phyloP scores from a whole-genome alignment of 1,284 basidiomycete species.

The Cryptococcus jaspeensis region DNA sequence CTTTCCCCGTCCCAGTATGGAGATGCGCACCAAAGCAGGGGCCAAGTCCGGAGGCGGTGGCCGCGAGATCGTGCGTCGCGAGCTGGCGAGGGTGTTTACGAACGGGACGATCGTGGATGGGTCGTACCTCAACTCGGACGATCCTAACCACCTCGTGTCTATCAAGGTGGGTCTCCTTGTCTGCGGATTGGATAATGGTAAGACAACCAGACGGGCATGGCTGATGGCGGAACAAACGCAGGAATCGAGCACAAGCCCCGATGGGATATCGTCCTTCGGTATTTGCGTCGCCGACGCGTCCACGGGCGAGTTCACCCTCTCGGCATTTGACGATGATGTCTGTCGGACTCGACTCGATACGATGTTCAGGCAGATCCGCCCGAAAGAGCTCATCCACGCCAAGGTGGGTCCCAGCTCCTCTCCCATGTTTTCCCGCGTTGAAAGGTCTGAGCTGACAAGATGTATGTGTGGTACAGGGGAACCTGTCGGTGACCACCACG shows the following conservation, averaged over 20 bases:
- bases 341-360: conserved; percentile 93
- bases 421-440: too few species aligned
- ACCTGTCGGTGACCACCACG: conserved; percentile 74
- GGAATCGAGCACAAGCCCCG: conserved; percentile 35
- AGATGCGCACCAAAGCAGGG: conserved; percentile 56
- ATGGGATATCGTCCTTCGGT: conserved; percentile 62
- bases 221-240: conserved; percentile 23
- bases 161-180: conserved; percentile 70
- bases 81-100: conserved; percentile 93
- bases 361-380: conserved; percentile 83
- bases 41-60: conserved; percentile 37
- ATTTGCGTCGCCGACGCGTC: conserved; percentile 93
- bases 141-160: conserved; percentile 91
- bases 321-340: conserved; percentile 86
- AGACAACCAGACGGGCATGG: conserved; percentile 14
- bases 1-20: conserved; percentile 52
- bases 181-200: too few species aligned
- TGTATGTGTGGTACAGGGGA: conserved; percentile 58
- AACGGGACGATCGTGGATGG: conserved; percentile 95
- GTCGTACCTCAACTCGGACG: conserved; percentile 83
- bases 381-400: conserved; percentile 88
- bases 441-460: neutral
- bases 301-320: conserved; percentile 92
- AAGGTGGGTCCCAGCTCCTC: conserved; percentile 61
- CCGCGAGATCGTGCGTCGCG: conserved; percentile 74